Percentiles rank a stretch among this genome's conserved stretches.
These are phyloP conservation scores for Chernovozyma aurita DNA, from an alignment of 1,139 yeast species.

Conservation along the genomic window DNA sequence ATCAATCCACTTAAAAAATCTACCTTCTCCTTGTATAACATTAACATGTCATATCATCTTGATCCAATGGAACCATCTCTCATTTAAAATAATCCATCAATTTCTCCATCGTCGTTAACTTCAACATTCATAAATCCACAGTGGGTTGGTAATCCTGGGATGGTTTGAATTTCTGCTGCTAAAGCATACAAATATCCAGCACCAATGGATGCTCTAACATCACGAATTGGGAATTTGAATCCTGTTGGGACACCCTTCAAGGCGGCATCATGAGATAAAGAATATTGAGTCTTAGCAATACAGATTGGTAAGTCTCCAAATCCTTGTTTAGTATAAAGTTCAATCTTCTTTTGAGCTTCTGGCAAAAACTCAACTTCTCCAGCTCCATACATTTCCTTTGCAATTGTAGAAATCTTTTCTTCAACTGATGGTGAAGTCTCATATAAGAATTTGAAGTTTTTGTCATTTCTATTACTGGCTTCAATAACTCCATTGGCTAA, in stretches of 20 bases:
- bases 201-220: conserved; percentile 90
- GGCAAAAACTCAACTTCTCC: conserved; percentile 81
- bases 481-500: conserved; percentile 82
- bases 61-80: neutral
- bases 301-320: conserved; percentile 91
- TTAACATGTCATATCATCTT: neutral
- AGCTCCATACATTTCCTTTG: conserved; percentile 93
- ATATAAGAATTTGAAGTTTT: conserved; percentile 69
- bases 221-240: conserved; percentile 90
- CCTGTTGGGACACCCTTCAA: conserved; percentile 95
- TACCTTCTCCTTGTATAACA: neutral
- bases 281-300: conserved; percentile 97
- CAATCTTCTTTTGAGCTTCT: conserved; percentile 80
- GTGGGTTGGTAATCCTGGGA: conserved; percentile 95
- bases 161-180: conserved; percentile 96
- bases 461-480: conserved; percentile 54
- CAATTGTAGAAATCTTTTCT: conserved; percentile 78
- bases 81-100: conserved; percentile 86
- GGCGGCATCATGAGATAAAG: conserved; percentile 88
- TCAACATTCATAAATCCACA: conserved; percentile 98
- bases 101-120: conserved; percentile 88
- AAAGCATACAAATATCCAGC: conserved; percentile 95
- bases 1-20: neutral
- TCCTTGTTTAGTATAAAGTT: conserved; percentile 82
- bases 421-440: conserved; percentile 69